These are phyloP conservation scores for Apium graveolens DNA, from an alignment of 129 eudicot genomes.

Conservation along the genomic window DNA sequence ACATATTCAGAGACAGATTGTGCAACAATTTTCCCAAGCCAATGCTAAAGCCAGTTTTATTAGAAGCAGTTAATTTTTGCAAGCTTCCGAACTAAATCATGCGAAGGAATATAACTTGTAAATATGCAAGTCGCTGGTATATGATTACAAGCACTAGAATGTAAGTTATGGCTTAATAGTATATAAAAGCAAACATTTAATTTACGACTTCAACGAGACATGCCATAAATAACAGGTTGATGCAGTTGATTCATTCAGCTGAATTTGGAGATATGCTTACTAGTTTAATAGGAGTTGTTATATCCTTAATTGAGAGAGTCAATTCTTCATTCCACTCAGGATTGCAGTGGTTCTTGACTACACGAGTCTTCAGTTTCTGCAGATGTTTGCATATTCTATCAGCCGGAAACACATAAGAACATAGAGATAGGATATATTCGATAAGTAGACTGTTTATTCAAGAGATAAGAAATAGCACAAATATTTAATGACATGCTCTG, in stretches of 20 bases:
- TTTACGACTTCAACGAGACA: neutral
- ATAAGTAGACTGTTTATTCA: no score
- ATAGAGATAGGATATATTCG: no score
- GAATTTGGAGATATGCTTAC: slow-evolving; percentile 22
- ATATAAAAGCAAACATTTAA: neutral
- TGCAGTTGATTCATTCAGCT: neutral
- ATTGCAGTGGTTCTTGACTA: slow-evolving; percentile 42
- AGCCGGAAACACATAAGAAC: neutral
- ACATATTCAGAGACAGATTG: neutral
- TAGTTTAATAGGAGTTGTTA: slow-evolving; percentile 39
- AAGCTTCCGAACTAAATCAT: neutral
- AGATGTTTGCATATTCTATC: neutral
- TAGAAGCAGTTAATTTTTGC: neutral
- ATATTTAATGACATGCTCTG: neutral
- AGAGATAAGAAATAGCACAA: neutral
- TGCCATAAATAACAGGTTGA: neutral
- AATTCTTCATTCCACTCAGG: slow-evolving; percentile 62
- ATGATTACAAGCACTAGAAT: neutral
- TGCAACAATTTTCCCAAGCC: neutral
- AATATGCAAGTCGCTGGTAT: neutral
- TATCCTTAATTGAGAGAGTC: slow-evolving; percentile 47
- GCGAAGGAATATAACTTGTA: no score
- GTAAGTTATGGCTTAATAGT: neutral
- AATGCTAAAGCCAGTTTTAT: neutral
- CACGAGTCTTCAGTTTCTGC: slow-evolving; percentile 60